These are phyloP conservation scores for Pseudogymnoascus verrucosus DNA, from an alignment of 2,329 filamentous ascomycete genomes.

Conservation along the genomic window DNA sequence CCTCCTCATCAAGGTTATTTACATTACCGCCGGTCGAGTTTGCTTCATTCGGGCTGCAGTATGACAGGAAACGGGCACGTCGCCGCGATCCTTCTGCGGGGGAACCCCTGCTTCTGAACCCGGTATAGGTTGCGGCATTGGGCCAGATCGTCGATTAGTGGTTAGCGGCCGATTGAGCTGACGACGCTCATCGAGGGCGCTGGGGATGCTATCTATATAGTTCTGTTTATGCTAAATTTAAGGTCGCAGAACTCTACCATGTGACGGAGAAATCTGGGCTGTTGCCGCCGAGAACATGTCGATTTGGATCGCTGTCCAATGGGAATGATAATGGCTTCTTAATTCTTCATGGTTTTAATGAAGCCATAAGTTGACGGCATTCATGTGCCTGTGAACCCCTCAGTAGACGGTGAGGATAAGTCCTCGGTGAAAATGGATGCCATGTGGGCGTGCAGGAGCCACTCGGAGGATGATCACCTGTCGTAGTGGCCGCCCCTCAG, in stretches of 20 bases:
- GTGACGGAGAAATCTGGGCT: background rate
- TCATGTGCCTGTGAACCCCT: background rate
- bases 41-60: background rate
- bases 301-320: background rate
- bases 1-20: background rate
- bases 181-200: background rate
- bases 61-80: background rate
- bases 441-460: background rate
- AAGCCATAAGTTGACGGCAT: background rate
- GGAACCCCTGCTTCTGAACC: background rate
- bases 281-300: background rate
- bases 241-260: background rate
- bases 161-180: slow-evolving; percentile 3
- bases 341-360: background rate
- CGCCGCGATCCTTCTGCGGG: background rate
- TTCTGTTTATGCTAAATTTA: background rate
- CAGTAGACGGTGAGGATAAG: background rate
- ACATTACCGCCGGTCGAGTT: background rate
- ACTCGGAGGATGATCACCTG: background rate
- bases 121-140: background rate
- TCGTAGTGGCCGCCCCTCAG: background rate
- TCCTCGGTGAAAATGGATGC: background rate
- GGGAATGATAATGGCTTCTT: background rate
- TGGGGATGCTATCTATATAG: background rate
- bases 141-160: background rate